Evolutionary conservation across 73 alveolate genomes (phyloP), one percentile per base, ranked within the genome.

Genomic region (Symbiodinium pilosum): DNA sequence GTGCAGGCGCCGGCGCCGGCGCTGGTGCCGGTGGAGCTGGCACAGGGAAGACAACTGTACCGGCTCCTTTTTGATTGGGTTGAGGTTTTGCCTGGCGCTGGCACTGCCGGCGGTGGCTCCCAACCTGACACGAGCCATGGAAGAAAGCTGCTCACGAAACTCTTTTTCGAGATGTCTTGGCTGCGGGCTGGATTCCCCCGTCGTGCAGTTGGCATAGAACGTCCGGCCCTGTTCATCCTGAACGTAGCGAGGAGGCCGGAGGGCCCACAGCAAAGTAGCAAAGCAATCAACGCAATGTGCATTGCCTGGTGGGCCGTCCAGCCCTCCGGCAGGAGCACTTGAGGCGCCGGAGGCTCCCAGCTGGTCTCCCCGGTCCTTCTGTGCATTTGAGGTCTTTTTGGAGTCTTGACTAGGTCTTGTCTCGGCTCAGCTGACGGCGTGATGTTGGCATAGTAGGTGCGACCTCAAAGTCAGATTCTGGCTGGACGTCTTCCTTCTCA

Each of bases 271-370:
- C 75, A 56, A 21, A n/a, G 12, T 14, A 32, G 8, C 77, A 64
- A 32, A 20, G 41, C 81, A 64, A 7, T 64, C 87, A 39, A 34
- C 34, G n/a, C n/a, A n/a, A n/a, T 30, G 86, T 30, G 28, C 32
- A 21, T 71, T 14, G 21, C 97, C 97, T 91, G 97, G 43, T 91
- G 97, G 54, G 97, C 97, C 34, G 97, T 91, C 97, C 97, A 91
- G 30, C 97, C 97, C 11, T 91, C 97, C 8, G 97, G 97, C 28
- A 91, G 88, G 9, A n/a, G 84, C 40, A 68, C 81, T 7, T 75
- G 47, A 2, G 97, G 97, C 7, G 97, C 97, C 0, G 97, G 97
- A 34, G 97, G 97, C n/a, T 91, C 97, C 97, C 97, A 91, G 40
- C 97, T 91, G 89, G 97, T 91, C 42, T 91, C 97, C 34, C 97